Evolutionary conservation across 495 filamentous ascomycete species (phyloP), one percentile per base, ranked within the genome.

Genomic region (Penicillium paradoxum): DNA sequence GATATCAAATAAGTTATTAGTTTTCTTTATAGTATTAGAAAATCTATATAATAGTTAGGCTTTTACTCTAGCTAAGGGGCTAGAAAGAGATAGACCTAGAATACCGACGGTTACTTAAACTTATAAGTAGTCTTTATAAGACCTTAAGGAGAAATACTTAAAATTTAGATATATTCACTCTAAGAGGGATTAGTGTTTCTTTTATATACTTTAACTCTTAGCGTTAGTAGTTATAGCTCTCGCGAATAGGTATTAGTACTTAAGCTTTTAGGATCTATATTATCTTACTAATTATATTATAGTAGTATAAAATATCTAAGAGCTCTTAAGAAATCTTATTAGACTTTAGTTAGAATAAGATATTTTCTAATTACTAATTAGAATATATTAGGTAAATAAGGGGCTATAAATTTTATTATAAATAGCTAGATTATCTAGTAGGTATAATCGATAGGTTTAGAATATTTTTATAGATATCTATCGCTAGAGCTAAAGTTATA

Each of bases 401-500:
- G 38, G 38, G 38, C 25, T 29, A 29, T 32, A 17, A 51, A 51
- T 51, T 19, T 27, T 18, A 17, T 36, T 4, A 33, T 51, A 11
- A 39, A 19, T 5, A 13, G 49, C 27, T 51, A 43, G 38, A 51
- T 17, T 10, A 51, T 51, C 29, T 45, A 42, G 38, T 43, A 36
- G 49, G 25, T 29, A 43, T 51, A 39, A 11, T 17, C 49, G 25
- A 27, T 27, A 8, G 39, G 37, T 51, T 39, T 51, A 44, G 37
- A 51, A 51, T 44, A 18, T 19, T 21, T 51, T 43, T 51, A 39
- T 6, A n/a, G 29, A 43, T 51, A 29, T 43, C 38, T n/a, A 42
- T 44, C 49, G 49, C 49, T 51, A 51, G 27, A 51, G 49, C 15
- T 51, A 14, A 42, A 43, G 39, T 42, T 39, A 39, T 51, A 51